These are phyloP conservation scores for Rhizoclosmatium globosum DNA, from an alignment of 192 early-diverging fungal species.

Conservation along the genomic window DNA sequence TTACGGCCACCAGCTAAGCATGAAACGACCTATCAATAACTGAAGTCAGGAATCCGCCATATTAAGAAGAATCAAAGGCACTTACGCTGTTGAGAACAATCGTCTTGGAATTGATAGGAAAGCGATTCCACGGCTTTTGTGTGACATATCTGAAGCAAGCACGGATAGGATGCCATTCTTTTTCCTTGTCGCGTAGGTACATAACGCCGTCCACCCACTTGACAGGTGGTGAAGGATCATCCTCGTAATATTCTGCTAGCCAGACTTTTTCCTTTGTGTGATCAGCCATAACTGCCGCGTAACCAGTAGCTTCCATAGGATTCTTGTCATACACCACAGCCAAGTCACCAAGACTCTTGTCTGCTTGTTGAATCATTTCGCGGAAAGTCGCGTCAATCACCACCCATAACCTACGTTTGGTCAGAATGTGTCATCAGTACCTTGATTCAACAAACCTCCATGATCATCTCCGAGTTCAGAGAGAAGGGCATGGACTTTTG, in stretches of 20 bases:
- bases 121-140: conserved; percentile 88
- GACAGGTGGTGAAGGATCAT: conserved; percentile 81
- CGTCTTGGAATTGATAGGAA: conserved; percentile 80
- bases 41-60: not conserved
- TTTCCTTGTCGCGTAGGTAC: conserved; percentile 69
- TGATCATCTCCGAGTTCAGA: conserved; percentile 77
- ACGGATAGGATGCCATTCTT: conserved; percentile 81
- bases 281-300: conserved; percentile 83
- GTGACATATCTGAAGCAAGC: conserved; percentile 92
- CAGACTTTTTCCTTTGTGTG: conserved; percentile 78
- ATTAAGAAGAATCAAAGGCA: not conserved
- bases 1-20: conserved; percentile 89
- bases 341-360: conserved; percentile 71
- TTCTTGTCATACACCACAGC: conserved; percentile 91
- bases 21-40: conserved; percentile 67
- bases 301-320: conserved; percentile 85
- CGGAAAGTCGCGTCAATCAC: conserved; percentile 83
- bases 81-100: conserved; percentile 75
- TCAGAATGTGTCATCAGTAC: conserved; percentile 28
- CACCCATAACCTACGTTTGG: conserved; percentile 74
- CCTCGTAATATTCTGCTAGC: conserved; percentile 77
- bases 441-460: conserved; percentile 43
- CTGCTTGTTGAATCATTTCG: conserved; percentile 70
- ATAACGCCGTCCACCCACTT: conserved; percentile 81
- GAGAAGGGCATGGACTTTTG: conserved; percentile 93